Conservation (phyloP, 495 filamentous ascomycete genomes). For the Daldinia bambusicola region DNA sequence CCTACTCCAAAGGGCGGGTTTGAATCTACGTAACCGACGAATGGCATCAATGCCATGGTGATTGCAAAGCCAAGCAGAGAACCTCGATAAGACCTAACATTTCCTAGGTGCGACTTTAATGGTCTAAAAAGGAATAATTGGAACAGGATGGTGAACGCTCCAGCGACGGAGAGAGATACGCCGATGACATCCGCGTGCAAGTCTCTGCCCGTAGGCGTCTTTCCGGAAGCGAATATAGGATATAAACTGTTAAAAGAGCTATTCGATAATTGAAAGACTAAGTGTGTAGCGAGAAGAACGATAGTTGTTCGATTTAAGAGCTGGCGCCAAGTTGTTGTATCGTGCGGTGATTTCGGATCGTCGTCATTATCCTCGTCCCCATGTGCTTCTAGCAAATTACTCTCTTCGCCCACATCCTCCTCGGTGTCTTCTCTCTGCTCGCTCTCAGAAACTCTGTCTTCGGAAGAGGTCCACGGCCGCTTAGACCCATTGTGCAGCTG, state of each 20-base stretch:
- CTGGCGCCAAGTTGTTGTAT: slow-evolving; percentile 58
- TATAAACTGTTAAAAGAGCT: slow-evolving; percentile 91
- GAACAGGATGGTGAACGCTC: slow-evolving; percentile 85
- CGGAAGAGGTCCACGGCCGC: slow-evolving; percentile 75
- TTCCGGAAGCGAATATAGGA: slow-evolving; percentile 84
- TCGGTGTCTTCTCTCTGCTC: slow-evolving; percentile 54
- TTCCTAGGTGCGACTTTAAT: slow-evolving; percentile 83
- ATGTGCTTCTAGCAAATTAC: slow-evolving; percentile 44
- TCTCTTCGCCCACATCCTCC: slow-evolving; percentile 49
- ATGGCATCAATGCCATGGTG: slow-evolving; percentile 88
- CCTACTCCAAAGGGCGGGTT: slow-evolving; percentile 57
- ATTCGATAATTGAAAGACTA: slow-evolving; percentile 89
- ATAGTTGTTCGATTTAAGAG: slow-evolving; percentile 83
- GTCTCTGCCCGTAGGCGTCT: slow-evolving; percentile 76
- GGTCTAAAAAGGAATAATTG: slow-evolving; percentile 85
- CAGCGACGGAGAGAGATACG: slow-evolving; percentile 84
- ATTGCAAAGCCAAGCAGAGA: slow-evolving; percentile 84
- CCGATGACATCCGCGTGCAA: slow-evolving; percentile 85
- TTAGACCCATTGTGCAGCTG: slow-evolving; percentile 57
- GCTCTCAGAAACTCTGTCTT: slow-evolving; percentile 55
- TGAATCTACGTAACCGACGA: slow-evolving; percentile 78
- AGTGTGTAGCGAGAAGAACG: slow-evolving; percentile 80
- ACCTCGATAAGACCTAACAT: slow-evolving; percentile 80
- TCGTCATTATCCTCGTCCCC: slow-evolving; percentile 50
- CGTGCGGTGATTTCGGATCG: slow-evolving; percentile 43